These are phyloP conservation scores for Lipomyces sp. DNA, from an alignment of 805 yeast species.

Conservation along the genomic window DNA sequence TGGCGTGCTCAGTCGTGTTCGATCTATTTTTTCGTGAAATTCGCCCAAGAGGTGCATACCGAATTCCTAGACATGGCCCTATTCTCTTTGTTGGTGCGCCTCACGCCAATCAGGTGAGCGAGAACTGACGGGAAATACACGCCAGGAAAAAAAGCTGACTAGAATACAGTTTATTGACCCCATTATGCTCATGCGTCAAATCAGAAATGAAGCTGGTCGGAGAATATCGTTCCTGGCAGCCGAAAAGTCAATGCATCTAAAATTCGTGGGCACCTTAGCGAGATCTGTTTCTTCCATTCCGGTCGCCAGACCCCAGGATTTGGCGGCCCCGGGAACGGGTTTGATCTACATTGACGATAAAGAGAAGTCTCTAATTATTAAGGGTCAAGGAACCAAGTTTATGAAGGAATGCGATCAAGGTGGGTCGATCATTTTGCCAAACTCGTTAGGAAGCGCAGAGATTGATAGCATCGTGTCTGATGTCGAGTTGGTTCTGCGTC, in stretches of 20 bases:
- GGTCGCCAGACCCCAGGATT: constrained; percentile 91
- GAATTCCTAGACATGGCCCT: constrained; percentile 73
- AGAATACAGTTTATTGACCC: constrained; percentile 76
- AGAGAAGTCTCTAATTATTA: constrained; percentile 58
- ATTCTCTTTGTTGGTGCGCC: constrained; percentile 95
- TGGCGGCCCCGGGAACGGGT: constrained; percentile 70
- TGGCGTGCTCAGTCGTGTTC: constrained; percentile 49
- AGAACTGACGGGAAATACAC: too few relatives aligned
- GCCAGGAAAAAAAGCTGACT: not conserved
- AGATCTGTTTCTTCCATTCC: constrained; percentile 82
- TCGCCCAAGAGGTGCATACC: constrained; percentile 83
- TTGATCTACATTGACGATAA: constrained; percentile 59
- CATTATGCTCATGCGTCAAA: constrained; percentile 80
- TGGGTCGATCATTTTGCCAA: constrained; percentile 78
- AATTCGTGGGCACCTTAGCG: constrained; percentile 76
- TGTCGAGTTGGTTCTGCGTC: constrained; percentile 67
- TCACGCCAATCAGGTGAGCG: constrained; percentile 75
- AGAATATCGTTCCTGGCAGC: constrained; percentile 84
- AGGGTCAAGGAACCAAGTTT: constrained; percentile 73
- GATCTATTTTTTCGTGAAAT: constrained; percentile 86
- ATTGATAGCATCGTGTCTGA: constrained; percentile 71
- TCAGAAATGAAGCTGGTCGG: constrained; percentile 66
- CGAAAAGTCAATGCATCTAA: constrained; percentile 68
- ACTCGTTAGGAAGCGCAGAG: constrained; percentile 75
- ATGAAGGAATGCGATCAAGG: constrained; percentile 62